Conservation (phyloP, 306 rosid genomes). For the Sindora glabra region DNA sequence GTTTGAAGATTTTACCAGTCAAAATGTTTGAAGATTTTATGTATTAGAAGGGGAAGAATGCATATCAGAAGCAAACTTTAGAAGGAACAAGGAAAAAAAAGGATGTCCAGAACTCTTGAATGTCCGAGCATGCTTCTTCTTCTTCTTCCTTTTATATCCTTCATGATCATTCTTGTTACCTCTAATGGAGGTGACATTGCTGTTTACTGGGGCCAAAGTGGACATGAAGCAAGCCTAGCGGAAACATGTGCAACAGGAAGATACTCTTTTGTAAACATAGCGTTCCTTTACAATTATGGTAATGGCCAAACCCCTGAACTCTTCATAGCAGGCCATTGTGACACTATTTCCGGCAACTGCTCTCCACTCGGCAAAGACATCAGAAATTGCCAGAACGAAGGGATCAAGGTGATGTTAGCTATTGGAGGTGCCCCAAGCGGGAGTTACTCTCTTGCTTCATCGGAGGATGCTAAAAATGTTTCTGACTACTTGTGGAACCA, state of each 20-base stretch:
- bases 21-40: no score
- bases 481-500: conserved; percentile 51
- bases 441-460: conserved; percentile 37
- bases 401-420: conserved; percentile 43
- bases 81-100: no score
- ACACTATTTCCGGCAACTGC: conserved; percentile 9
- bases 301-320: background rate
- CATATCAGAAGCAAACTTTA: no score
- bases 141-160: no score
- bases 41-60: no score
- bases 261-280: conserved; percentile 17
- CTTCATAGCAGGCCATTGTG: conserved; percentile 18
- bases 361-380: background rate
- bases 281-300: conserved; percentile 11
- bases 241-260: conserved; percentile 19
- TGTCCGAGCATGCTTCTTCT: no score
- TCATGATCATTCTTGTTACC: no score
- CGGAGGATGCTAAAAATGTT: conserved; percentile 38
- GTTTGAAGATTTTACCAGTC: no score
- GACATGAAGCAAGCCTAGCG: conserved; percentile 16
- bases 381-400: background rate
- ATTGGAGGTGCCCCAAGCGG: conserved; percentile 51
- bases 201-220: conserved; percentile 20
- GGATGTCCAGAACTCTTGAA: no score
- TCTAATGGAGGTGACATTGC: no score